phyloP scores from a whole-genome alignment of 805 yeast species.

The Ogataea allantospora region DNA sequence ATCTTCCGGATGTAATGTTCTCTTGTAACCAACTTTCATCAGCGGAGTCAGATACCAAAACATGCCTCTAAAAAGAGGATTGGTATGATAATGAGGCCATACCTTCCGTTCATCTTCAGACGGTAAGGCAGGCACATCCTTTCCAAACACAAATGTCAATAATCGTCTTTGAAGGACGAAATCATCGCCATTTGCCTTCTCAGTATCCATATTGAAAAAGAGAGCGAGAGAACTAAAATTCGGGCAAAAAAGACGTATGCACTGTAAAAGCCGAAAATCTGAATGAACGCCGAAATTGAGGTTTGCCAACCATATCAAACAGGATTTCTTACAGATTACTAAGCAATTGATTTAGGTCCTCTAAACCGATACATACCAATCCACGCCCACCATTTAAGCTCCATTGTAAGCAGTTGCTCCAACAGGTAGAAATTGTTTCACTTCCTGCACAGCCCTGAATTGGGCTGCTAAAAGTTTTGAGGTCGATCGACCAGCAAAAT shows the following conservation, averaged over 20 bases:
- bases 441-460: too few relatives aligned
- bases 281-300: too few relatives aligned
- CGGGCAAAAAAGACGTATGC: too few relatives aligned
- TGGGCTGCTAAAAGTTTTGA: not conserved
- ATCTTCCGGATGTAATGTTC: constrained; percentile 68
- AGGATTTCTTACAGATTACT: too few relatives aligned
- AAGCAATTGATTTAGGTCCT: too few relatives aligned
- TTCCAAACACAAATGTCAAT: constrained; percentile 50
- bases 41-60: constrained; percentile 72
- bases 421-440: too few relatives aligned
- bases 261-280: too few relatives aligned
- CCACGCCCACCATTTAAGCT: not conserved
- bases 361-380: not conserved
- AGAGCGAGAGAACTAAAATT: not conserved
- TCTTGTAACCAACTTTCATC: constrained; percentile 63
- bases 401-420: too few relatives aligned
- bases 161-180: constrained; percentile 41
- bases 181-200: constrained; percentile 3
- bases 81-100: constrained; percentile 47
- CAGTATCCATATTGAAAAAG: not conserved
- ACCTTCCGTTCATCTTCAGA: constrained; percentile 46
- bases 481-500: constrained; percentile 6
- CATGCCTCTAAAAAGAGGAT: constrained; percentile 43
- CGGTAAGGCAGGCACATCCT: constrained; percentile 51
- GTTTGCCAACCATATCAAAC: too few relatives aligned